phyloP scores from a whole-genome alignment of 805 yeast genomes.

The Wickerhamiella nectarea region DNA sequence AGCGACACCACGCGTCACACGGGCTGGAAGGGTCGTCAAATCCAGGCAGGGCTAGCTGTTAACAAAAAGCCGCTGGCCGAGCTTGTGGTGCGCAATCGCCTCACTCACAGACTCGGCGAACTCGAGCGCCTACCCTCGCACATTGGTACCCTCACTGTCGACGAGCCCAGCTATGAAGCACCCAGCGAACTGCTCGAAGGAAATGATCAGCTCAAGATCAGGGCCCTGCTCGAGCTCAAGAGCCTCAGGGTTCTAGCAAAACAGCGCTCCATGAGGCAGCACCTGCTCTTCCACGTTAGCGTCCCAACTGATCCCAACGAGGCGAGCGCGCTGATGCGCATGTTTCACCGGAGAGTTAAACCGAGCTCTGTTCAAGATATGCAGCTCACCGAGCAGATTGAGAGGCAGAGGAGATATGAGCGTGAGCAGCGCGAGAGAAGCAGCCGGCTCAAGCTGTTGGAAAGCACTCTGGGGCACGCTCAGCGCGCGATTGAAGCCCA shows the following conservation, averaged over 20 bases:
- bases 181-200: conserved; percentile 20
- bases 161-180: conserved; percentile 17
- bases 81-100: conserved; percentile 30
- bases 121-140: conserved; percentile 28
- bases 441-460: conserved; percentile 24
- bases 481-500: conserved; percentile 18
- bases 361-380: conserved; percentile 47
- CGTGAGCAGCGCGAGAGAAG: conserved; percentile 29
- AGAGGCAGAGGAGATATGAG: conserved; percentile 29
- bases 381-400: conserved; percentile 41
- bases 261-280: conserved; percentile 80
- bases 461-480: conserved; percentile 20
- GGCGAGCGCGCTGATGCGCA: conserved; percentile 57
- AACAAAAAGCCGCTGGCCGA: conserved; percentile 26
- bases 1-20: background rate
- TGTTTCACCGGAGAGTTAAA: conserved; percentile 68
- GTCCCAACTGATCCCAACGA: conserved; percentile 53
- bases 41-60: background rate
- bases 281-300: conserved; percentile 56
- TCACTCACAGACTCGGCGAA: conserved; percentile 33
- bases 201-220: conserved; percentile 29
- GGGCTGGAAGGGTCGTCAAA: background rate
- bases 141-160: conserved; percentile 23
- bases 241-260: conserved; percentile 59
- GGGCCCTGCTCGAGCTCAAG: conserved; percentile 40